These are phyloP conservation scores for Pseudopyrenochaeta lycopersici DNA, from an alignment of 2,329 filamentous ascomycete genomes.

Conservation along the genomic window DNA sequence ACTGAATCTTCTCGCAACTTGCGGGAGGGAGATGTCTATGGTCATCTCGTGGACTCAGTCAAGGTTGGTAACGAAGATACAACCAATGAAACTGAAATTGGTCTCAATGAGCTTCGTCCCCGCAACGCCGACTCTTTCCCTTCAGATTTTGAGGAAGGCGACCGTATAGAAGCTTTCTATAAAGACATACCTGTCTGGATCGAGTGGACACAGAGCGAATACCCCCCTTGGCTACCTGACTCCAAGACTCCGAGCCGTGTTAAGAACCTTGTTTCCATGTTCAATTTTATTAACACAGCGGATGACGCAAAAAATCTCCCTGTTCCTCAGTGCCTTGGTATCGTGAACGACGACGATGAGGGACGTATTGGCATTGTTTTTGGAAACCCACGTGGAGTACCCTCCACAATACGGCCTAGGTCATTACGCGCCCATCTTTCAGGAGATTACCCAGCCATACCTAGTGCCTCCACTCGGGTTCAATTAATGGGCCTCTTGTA, in stretches of 20 bases:
- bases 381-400: not conserved
- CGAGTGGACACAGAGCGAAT: not conserved
- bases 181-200: not conserved
- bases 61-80: not conserved
- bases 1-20: too few relatives aligned
- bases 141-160: not conserved
- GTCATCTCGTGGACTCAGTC: too few relatives aligned
- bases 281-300: not conserved
- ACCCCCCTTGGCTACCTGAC: not conserved
- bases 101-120: not conserved
- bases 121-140: too few relatives aligned
- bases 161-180: not conserved
- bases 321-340: not conserved
- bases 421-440: not conserved
- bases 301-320: not conserved
- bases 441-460: not conserved
- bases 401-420: not conserved
- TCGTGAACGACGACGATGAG: not conserved
- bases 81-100: not conserved
- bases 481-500: not conserved
- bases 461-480: not conserved
- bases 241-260: not conserved
- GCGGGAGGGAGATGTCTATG: too few relatives aligned
- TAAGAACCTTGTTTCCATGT: not conserved
- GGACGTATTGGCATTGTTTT: not conserved